Base-by-base conservation (phyloP, 805 yeast genomes). In the Candida silvatica region DNA sequence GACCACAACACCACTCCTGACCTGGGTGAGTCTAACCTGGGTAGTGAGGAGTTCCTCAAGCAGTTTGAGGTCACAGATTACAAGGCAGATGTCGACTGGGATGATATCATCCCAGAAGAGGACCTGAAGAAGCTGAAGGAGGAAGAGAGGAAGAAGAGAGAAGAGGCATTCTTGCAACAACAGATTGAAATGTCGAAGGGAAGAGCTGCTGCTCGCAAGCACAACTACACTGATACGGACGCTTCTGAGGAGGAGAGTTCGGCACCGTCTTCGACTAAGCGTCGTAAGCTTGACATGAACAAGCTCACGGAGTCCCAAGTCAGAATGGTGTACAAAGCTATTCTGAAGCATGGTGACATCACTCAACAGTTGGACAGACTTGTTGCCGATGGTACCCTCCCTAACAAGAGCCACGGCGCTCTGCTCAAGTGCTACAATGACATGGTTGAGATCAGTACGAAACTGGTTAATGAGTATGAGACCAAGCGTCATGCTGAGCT, bases 1-100 rank as follows among this genome's bases (percentile, higher is more conserved):
- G 97, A 92, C 55, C 97, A 92, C 53, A 75, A 82, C 23, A 92
- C 97, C 0, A 83, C 97, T 0, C 97, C 97, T 0, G 98, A 92
- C 27, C 59, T 92, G 16, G 97, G 97, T 4, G 97, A 92, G 51
- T 84, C 95, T n/a, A 94, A 92, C 50, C 67, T 92, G 37, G 99
- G 99, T 40, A 95, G 97, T 38, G 99, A 92, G 58, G 99, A 92
- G 61, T 92, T 92, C 53, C 69, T 92, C 61, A 86, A 77, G 52
- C 99, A 92, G 61, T 92, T 92, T 56, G 98, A 92, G 60, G 98
- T 92, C 35, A 92, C 99, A 0, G 98, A 92, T 56, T 94, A 88
- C 58, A 92, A 92, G 63, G 97, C 98, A 1, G 96, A 90, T 57
- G 87, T 90, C 41, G 94, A 87, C 44, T 92, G 99, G 99, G 97